Conservation (phyloP, 352 stramenopile genomes). For the Pythium phragmiticola region DNA sequence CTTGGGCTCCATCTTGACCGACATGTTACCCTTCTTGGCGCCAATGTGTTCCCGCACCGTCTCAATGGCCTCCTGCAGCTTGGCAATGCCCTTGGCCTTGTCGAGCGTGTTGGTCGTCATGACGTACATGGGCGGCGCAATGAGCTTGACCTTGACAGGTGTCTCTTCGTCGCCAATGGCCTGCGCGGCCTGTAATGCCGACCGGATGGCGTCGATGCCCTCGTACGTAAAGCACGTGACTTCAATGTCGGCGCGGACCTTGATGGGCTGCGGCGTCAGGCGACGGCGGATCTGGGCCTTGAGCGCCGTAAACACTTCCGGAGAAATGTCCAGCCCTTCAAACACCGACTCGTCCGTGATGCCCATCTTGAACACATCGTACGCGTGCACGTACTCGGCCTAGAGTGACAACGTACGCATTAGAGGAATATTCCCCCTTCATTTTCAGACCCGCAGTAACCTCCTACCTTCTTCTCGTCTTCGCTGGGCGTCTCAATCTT, state of each 20-base stretch:
- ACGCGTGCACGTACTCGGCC: constrained; percentile 96
- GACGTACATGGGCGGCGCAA: constrained; percentile 99
- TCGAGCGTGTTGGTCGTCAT: constrained; percentile 98
- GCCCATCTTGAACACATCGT: constrained; percentile 99
- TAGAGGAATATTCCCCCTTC: neutral
- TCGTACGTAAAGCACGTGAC: constrained; percentile 99
- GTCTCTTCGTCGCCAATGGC: constrained; percentile 86
- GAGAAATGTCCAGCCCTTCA: constrained; percentile 89
- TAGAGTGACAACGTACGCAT: constrained; percentile 14
- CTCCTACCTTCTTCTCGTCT: constrained; percentile 71
- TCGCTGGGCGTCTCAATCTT: constrained; percentile 81
- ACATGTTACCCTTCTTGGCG: constrained; percentile 93
- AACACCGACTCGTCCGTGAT: constrained; percentile 92
- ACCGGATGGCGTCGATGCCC: constrained; percentile 98
- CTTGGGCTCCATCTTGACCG: constrained; percentile 99
- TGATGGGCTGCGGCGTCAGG: constrained; percentile 98
- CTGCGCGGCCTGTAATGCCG: constrained; percentile 92
- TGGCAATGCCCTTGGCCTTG: constrained; percentile 96
- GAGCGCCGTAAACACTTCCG: constrained; percentile 87
- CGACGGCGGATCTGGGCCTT: constrained; percentile 96
- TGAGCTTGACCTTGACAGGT: constrained; percentile 98
- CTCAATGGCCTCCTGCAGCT: constrained; percentile 96
- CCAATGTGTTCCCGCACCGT: constrained; percentile 93
- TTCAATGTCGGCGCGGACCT: constrained; percentile 99
- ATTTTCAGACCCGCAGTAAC: neutral